Evolutionary conservation across 257 asterid genomes (phyloP), one percentile per base, ranked within the genome.

Genomic region (Mentha longifolia): DNA sequence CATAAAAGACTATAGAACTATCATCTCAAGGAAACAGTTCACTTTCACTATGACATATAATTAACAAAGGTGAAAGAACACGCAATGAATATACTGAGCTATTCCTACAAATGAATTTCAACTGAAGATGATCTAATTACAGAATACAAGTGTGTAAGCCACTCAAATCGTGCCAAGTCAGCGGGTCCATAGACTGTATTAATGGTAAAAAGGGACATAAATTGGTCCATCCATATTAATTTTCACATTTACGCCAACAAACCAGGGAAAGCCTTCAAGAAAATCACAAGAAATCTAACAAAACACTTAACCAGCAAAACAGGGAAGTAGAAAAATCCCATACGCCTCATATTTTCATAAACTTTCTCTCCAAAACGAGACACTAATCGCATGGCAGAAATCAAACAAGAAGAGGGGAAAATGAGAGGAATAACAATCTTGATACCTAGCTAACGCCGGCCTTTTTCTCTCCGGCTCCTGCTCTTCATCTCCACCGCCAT

Each of bases 381-480:
- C 71, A 15, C 28, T 33, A 68, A 19, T 37, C 28, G 5, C 60
- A 50, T 16, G 47, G 42, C 41, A 3, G 9, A 52, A 65, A 31
- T 22, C 60, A 66, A 13, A 79, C 20, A 9, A 17, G 25, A 61
- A 5, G 55, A 49, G 19, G 16, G 46, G 5, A 22, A 28, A 51
- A 17, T 15, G n/a, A 67, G 8, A 72, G 22, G 17, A 68, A 3
- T n/a, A 61, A 58, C 19, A 61, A 68, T 25, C 57, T 47, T 8
- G 50, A 16, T 72, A 83, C 88, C 85, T 83, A 41, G 88, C 88
- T 68, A 83, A 76, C 67, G 80, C 84, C 33, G 88, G 88, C 39
- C 82, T 68, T 65, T 83, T 83, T 31, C 79, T 78, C 28, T 81
- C 96, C 5, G 81, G 97, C 76, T 86, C 95, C 76, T 84, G 84